Evolutionary conservation across 805 yeast genomes (phyloP), one percentile per base, ranked within the genome.

Genomic region (Hemisphaericaspora nanyangensis): DNA sequence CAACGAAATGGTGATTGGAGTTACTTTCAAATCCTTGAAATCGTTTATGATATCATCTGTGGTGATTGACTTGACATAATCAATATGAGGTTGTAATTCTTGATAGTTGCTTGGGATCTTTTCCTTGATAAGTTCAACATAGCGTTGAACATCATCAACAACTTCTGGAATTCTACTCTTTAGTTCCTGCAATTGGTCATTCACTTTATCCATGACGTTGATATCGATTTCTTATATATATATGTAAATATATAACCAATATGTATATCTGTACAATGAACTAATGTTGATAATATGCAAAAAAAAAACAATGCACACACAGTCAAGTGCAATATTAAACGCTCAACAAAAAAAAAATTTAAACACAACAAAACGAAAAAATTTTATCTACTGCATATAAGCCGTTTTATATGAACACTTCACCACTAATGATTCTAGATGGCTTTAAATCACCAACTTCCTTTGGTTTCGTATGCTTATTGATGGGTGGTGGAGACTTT

Each of bases 1-100:
- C 31, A 62, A 37, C 0, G 71, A 50, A 6, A 61, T 54, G 1
- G 73, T 68, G 22, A 58, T 54, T 4, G 69, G 61, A 1, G 66
- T 62, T 13, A 58, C 43, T 35, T 54, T 58, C 29, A 64, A 50
- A 7, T 51, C 40, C 28, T 45, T 44, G 38, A 66, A 50, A 38
- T 66, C 72, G n/a, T 43, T 25, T 18, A 61, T 41, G 11, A 65
- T 42, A n/a, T 58, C 56, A 37, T 44, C 37, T 36, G 27, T 12
- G 3, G 19, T 42, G 28, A 41, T 38, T 24, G 45, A 34, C 26
- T 42, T 42, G 27, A 38, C 29, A 24, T 42, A 39, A 13, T 40
- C 34, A 7, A 51, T 20, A 26, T 39, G 46, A 3, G 46, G 43
- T 25, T 41, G 41, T 11, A 50, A 10, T 7, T 51, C 47, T n/a